phyloP scores from a whole-genome alignment of 768 basidiomycete species.

The Psilocybe cubensis region DNA sequence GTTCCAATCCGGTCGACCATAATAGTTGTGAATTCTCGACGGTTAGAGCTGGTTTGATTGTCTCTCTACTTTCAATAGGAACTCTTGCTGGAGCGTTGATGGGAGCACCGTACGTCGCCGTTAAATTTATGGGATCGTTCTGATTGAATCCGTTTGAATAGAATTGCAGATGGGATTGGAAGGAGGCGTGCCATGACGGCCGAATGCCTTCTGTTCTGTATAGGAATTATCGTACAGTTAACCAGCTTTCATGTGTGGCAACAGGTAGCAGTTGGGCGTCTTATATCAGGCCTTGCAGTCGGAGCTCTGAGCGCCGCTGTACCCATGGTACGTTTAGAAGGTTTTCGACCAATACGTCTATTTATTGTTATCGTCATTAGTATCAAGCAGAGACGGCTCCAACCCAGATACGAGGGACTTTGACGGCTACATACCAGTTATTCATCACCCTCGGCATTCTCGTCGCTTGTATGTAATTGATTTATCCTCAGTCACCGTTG shows the following conservation, averaged over 20 bases:
- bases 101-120: constrained; percentile 62
- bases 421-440: constrained; percentile 64
- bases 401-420: constrained; percentile 68
- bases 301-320: constrained; percentile 71
- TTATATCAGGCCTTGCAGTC: constrained; percentile 69
- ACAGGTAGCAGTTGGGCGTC: constrained; percentile 68
- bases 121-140: no score
- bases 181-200: constrained; percentile 66
- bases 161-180: constrained; percentile 66
- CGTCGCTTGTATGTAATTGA: constrained; percentile 52
- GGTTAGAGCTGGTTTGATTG: constrained; percentile 68
- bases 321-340: constrained; percentile 48
- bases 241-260: constrained; percentile 56
- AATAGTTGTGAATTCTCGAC: constrained; percentile 54
- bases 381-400: constrained; percentile 79
- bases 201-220: constrained; percentile 58
- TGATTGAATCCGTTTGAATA: constrained; percentile 27
- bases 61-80: constrained; percentile 72
- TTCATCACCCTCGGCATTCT: constrained; percentile 76
- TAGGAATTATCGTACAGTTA: constrained; percentile 68
- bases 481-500: not conserved
- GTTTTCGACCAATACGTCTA: constrained; percentile 3
- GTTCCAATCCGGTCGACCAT: constrained; percentile 40
- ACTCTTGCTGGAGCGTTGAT: constrained; percentile 64
- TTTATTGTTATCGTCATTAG: constrained; percentile 23